phyloP scores from a whole-genome alignment of 148 eudicot genomes.

The Persicaria maculosa region DNA sequence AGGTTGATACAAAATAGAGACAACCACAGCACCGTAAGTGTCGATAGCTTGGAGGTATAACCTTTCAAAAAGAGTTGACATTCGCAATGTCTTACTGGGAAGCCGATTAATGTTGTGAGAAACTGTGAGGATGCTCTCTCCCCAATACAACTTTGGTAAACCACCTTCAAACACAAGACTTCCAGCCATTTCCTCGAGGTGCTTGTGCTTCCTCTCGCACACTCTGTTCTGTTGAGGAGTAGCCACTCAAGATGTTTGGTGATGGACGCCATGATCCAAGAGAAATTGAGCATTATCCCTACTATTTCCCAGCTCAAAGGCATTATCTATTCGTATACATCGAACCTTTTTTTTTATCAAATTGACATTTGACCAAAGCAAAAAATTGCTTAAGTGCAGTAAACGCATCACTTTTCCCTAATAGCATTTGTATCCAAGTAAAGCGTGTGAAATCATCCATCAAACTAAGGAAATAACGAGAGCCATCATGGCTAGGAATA shows the following conservation, averaged over 20 bases:
- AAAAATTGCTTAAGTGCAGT: background rate
- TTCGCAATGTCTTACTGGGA: no score
- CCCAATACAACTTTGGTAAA: background rate
- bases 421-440: background rate
- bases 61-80: no score
- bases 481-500: background rate
- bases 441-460: background rate
- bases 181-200: background rate
- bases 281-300: background rate
- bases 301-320: background rate
- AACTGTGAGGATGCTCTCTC: background rate
- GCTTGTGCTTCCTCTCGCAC: background rate
- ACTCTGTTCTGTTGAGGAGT: background rate
- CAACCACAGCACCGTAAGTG: no score
- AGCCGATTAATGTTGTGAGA: background rate
- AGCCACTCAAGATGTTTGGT: background rate
- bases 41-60: no score
- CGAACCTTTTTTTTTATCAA: background rate
- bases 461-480: background rate
- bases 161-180: background rate
- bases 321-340: background rate
- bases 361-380: background rate
- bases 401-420: background rate
- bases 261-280: background rate
- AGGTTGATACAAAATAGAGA: no score